A percentile compares a stretch with the other conserved stretches of the same genome.
phyloP scores from a whole-genome alignment of 176 grass and related monocot species.

The Chloris gayana region DNA sequence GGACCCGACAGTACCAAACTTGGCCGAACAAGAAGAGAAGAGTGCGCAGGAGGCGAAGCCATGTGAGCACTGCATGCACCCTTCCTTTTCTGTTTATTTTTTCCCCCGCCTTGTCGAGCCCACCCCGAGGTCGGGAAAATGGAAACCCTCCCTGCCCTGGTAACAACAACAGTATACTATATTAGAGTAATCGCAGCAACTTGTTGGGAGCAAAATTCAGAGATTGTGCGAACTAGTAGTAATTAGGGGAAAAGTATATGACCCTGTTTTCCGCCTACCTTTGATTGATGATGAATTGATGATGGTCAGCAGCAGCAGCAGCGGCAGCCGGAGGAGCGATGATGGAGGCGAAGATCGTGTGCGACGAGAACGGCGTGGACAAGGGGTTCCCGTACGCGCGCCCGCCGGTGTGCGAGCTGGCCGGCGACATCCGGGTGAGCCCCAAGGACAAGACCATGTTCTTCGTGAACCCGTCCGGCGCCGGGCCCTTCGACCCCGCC shows the following conservation, averaged over 20 bases:
- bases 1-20: conserved; percentile 14
- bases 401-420: conserved; percentile 64
- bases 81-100: not conserved
- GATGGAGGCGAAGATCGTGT: conserved; percentile 44
- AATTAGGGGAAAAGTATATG: too few relatives aligned
- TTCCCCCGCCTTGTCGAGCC: not conserved
- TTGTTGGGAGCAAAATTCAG: too few relatives aligned
- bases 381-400: conserved; percentile 83
- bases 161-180: not conserved
- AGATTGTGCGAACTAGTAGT: too few relatives aligned
- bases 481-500: conserved; percentile 45
- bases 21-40: conserved; percentile 3
- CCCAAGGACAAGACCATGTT: conserved; percentile 56
- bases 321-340: not conserved
- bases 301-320: not conserved
- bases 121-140: not conserved
- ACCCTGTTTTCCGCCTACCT: too few relatives aligned
- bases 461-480: conserved; percentile 48
- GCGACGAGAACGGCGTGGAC: conserved; percentile 68
- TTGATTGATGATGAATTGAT: too few relatives aligned
- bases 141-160: too few relatives aligned
- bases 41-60: not conserved
- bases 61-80: conserved; percentile 29
- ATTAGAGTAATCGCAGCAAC: too few relatives aligned
- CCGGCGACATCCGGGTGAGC: conserved; percentile 68